Conservation (phyloP, 192 early-diverging fungal species). For the Helicostylum pulchrum region DNA sequence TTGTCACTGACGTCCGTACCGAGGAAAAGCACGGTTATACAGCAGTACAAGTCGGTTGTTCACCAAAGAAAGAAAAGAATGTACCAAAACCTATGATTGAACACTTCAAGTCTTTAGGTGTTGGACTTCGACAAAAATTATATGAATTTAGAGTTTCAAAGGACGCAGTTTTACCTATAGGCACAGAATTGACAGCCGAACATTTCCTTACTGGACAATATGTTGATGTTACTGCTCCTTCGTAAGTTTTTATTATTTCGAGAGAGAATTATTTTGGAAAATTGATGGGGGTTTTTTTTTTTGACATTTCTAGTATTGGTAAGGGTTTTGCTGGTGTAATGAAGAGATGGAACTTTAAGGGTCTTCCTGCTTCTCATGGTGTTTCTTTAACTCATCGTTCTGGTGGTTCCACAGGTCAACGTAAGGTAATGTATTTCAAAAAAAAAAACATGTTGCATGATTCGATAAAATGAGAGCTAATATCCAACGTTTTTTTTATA, state of each 20-base stretch:
- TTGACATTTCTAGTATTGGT: constrained; percentile 56
- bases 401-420: constrained; percentile 84
- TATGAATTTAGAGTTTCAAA: constrained; percentile 81
- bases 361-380: constrained; percentile 93
- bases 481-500: constrained; percentile 36
- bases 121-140: constrained; percentile 76
- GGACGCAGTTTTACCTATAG: constrained; percentile 82
- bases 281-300: background rate
- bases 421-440: constrained; percentile 47
- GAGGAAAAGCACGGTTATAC: constrained; percentile 53
- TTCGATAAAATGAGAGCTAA: background rate
- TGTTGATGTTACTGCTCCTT: constrained; percentile 85
- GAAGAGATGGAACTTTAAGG: constrained; percentile 94
- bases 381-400: constrained; percentile 85
- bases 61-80: constrained; percentile 56
- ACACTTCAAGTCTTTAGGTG: constrained; percentile 69
- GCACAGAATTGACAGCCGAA: constrained; percentile 71
- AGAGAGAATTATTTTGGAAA: background rate
- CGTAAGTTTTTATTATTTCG: constrained; percentile 43
- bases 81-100: constrained; percentile 68
- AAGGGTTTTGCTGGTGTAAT: constrained; percentile 97
- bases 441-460: background rate
- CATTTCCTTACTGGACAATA: constrained; percentile 96
- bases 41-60: constrained; percentile 68
- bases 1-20: constrained; percentile 59